These are phyloP conservation scores for Plasmodium gallinaceum DNA, from an alignment of 169 alveolate genomes.

Conservation along the genomic window DNA sequence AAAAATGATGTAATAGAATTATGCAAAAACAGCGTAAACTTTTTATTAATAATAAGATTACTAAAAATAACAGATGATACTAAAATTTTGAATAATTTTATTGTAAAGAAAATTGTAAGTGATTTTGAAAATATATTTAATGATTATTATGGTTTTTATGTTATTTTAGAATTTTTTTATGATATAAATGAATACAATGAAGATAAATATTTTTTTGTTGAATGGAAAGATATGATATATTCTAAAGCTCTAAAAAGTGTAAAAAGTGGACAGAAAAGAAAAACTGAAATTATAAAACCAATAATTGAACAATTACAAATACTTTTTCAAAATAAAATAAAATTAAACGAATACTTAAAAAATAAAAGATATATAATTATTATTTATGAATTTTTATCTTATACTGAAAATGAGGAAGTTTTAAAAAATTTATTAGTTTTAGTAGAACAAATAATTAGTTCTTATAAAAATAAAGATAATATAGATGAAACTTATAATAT, in stretches of 20 bases:
- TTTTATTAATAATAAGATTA: slow-evolving; percentile 54
- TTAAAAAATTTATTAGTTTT: slow-evolving; percentile 22
- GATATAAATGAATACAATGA: slow-evolving; percentile 23
- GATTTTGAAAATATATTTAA: slow-evolving; percentile 52
- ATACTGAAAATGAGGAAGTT: slow-evolving; percentile 37
- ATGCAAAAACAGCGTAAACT: slow-evolving; percentile 70
- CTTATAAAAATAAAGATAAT: slow-evolving; percentile 8
- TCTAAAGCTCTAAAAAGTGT: slow-evolving; percentile 46
- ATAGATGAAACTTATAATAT: not conserved
- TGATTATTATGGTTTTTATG: slow-evolving; percentile 76
- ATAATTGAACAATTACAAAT: slow-evolving; percentile 23
- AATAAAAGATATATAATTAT: slow-evolving; percentile 46
- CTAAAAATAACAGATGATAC: slow-evolving; percentile 76
- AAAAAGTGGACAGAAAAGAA: slow-evolving; percentile 37
- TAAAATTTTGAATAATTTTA: slow-evolving; percentile 42
- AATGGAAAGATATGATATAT: slow-evolving; percentile 58
- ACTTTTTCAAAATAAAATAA: slow-evolving; percentile 16
- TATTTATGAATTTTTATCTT: slow-evolving; percentile 42
- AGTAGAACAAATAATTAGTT: slow-evolving; percentile 17
- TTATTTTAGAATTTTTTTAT: slow-evolving; percentile 62
- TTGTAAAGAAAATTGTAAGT: slow-evolving; percentile 55
- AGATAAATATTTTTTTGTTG: slow-evolving; percentile 43
- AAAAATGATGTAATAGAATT: slow-evolving; percentile 56
- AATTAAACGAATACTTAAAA: slow-evolving; percentile 32
- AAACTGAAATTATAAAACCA: slow-evolving; percentile 59